Evolutionary conservation across 2,329 filamentous ascomycete species (phyloP), one percentile per base, ranked within the genome.

Genomic region (Xylaria sp.): DNA sequence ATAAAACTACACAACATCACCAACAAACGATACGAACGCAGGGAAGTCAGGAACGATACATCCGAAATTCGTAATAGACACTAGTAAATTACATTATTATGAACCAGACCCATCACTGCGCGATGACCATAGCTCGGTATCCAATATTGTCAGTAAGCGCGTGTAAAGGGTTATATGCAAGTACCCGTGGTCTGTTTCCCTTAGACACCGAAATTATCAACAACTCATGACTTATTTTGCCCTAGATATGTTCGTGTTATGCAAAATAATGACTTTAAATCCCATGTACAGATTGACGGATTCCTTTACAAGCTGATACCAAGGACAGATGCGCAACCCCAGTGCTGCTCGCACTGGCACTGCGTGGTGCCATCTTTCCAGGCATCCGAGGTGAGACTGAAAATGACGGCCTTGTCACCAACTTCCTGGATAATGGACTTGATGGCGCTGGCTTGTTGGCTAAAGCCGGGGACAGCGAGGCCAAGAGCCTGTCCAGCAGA

Each of bases 331-430:
- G 75, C 75, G 31, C 72, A 67, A 41, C 76, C 75, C 74, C 93
- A 98, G 86, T 86, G 85, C 83, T 90, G 89, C 90, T 98, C 94
- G 76, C 94, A 93, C 70, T 69, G 82, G 82, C 90, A 93, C 52
- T 72, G 66, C 41, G 82, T 80, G 74, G 91, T 92, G 37, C 87
- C 82, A 50, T 82, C 77, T 90, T 98, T 98, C 94, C 94, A 98
- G 74, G 81, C 72, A 80, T 98, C 94, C 77, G 97, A 85, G 76
- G 88, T 85, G 83, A 87, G 94, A 74, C 90, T 92, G 89, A 98
- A 97, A 84, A 97, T 90, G 80, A 93, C 90, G 52, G 89, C 88
- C 82, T 90, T 87, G 77, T 86, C 82, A 77, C 94, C 94, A 67
- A 88, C 87, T 71, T 83, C 82, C 75, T 87, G 76, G 73, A 90